Evolutionary conservation across 257 asterid species (phyloP).

Genomic region (Jasminum sambac): DNA sequence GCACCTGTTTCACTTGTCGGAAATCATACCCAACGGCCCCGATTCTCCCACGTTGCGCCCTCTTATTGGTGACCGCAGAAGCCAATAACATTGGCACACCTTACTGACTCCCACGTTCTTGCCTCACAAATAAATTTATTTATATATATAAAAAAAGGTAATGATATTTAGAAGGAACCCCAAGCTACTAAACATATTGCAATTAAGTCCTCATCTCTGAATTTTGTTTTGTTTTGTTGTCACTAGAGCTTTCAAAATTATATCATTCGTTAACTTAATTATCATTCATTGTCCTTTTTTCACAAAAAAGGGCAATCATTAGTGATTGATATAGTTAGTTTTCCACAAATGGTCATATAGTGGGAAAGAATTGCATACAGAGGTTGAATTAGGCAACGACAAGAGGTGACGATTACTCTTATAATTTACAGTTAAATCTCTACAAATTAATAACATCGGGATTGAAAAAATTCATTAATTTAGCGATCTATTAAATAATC

Average conservation of each 20-base stretch:
- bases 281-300: too few species aligned
- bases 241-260: too few species aligned
- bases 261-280: too few species aligned
- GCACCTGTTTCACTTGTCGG: background rate
- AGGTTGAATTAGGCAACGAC: too few species aligned
- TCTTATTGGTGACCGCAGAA: background rate
- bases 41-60: background rate
- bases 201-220: background rate
- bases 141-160: too few species aligned
- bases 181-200: background rate
- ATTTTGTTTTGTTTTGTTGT: too few species aligned
- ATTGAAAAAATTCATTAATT: too few species aligned
- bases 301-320: too few species aligned
- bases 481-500: too few species aligned
- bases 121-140: background rate
- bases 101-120: background rate
- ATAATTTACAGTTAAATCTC: too few species aligned
- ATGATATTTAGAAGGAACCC: background rate
- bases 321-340: background rate
- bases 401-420: too few species aligned
- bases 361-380: background rate
- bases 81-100: background rate
- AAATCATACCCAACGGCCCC: background rate
- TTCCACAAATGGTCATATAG: background rate
- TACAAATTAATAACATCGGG: too few species aligned